phyloP scores from a whole-genome alignment of 2,329 filamentous ascomycete species.

The Orbilia oligospora region DNA sequence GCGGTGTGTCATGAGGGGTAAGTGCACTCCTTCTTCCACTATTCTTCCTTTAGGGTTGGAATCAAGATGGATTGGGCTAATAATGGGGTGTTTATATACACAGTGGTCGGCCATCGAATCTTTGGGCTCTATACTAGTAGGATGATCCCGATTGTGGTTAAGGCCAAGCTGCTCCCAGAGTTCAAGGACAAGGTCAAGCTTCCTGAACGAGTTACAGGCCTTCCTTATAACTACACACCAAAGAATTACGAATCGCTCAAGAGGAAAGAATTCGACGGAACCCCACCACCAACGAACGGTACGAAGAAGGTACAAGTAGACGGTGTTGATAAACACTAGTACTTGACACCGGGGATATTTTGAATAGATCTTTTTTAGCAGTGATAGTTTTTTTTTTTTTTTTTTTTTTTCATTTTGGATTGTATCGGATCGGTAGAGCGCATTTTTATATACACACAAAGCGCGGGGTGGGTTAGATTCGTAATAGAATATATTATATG shows the following conservation, averaged over 20 bases:
- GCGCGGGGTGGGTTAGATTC: neutral
- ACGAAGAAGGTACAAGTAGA: constrained; percentile 37
- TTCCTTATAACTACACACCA: constrained; percentile 35
- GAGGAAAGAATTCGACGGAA: constrained; percentile 40
- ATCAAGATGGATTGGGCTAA: neutral
- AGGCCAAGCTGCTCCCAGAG: constrained; percentile 66
- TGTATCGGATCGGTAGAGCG: neutral
- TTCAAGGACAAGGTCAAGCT: constrained; percentile 44
- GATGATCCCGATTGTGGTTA: constrained; percentile 78
- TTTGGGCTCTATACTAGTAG: constrained; percentile 78
- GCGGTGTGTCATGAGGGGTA: constrained; percentile 60
- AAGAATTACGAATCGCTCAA: constrained; percentile 31
- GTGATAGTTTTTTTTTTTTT: no score
- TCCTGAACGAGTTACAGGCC: constrained; percentile 11
- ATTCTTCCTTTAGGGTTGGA: neutral
- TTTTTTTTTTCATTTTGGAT: neutral
- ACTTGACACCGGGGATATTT: neutral
- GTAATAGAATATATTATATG: neutral
- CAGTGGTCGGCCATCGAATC: constrained; percentile 73
- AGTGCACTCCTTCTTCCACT: neutral
- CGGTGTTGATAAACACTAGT: constrained; percentile 21
- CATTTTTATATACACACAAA: neutral
- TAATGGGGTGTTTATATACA: neutral
- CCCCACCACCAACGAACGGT: constrained; percentile 8
- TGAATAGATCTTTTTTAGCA: neutral